These are phyloP conservation scores for Hypoxylon sp. DNA, from an alignment of 2,329 filamentous ascomycete genomes.

Conservation along the genomic window DNA sequence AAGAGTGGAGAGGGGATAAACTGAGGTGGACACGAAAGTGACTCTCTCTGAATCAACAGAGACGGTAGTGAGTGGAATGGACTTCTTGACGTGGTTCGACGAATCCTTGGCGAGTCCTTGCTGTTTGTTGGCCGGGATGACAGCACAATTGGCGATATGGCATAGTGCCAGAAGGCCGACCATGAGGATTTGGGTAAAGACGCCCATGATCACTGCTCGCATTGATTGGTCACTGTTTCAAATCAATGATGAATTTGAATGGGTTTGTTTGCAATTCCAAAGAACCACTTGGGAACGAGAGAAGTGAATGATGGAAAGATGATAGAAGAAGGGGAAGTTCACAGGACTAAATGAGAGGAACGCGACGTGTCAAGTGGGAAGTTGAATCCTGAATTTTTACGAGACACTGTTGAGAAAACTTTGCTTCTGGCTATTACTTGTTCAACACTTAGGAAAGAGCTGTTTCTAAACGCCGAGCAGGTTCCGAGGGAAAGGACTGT, in stretches of 20 bases:
- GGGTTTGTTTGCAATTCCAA: constrained; percentile 15
- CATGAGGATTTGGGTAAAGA: constrained; percentile 33
- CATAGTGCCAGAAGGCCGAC: constrained; percentile 41
- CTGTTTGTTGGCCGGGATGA: constrained; percentile 5
- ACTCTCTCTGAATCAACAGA: constrained; percentile 1
- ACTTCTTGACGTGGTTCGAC: background rate
- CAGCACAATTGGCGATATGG: constrained; percentile 29
- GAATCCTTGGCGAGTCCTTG: constrained; percentile 3
- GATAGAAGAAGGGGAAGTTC: background rate
- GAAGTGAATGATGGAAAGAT: background rate
- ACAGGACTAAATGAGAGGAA: background rate
- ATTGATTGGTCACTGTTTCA: background rate
- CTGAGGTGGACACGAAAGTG: background rate
- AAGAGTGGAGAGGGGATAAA: background rate
- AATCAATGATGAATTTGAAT: constrained; percentile 17
- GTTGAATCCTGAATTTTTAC: constrained; percentile 3
- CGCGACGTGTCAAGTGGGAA: constrained; percentile 3
- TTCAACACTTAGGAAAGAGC: constrained; percentile 3
- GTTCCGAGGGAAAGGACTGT: background rate
- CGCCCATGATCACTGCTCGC: constrained; percentile 21
- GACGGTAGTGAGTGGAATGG: background rate
- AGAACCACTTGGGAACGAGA: constrained; percentile 1
- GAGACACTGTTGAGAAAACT: background rate
- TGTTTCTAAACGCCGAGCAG: background rate
- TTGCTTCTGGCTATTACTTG: background rate